A percentile compares a stretch with the other conserved stretches of the same genome.
Evolutionary conservation across 495 filamentous ascomycete species (phyloP).

Genomic region (Penicillium steckii): DNA sequence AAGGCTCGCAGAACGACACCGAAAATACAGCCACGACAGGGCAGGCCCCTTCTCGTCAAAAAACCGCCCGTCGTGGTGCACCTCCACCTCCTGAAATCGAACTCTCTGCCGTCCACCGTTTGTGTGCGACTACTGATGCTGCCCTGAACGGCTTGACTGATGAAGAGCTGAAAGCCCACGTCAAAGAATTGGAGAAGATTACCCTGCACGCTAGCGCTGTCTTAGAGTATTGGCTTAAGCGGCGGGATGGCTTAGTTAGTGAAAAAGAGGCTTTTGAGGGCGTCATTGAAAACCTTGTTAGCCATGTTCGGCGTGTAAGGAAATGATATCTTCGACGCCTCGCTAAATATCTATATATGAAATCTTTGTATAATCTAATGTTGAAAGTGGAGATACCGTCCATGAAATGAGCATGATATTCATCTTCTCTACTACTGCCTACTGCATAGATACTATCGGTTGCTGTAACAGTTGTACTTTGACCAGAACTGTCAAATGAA

Average conservation of each 20-base stretch:
- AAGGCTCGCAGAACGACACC: constrained; percentile 47
- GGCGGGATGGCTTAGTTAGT: constrained; percentile 76
- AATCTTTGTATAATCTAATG: constrained; percentile 27
- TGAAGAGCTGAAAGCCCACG: constrained; percentile 69
- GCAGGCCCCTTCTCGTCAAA: constrained; percentile 39
- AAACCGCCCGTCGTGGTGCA: constrained; percentile 48
- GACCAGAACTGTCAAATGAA: no score
- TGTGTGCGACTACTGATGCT: constrained; percentile 81
- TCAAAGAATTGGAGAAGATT: constrained; percentile 66
- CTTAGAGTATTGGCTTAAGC: constrained; percentile 85
- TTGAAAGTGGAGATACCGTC: constrained; percentile 8
- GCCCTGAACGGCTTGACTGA: constrained; percentile 75
- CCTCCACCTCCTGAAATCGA: constrained; percentile 74
- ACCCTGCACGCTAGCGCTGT: constrained; percentile 69
- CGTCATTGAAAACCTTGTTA: constrained; percentile 97
- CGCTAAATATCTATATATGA: constrained; percentile 5
- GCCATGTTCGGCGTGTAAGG: constrained; percentile 84
- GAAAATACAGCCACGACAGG: constrained; percentile 28
- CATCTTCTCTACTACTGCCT: not conserved
- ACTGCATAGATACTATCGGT: not conserved
- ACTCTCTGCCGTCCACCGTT: constrained; percentile 69
- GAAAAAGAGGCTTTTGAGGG: constrained; percentile 97
- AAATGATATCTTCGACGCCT: constrained; percentile 53
- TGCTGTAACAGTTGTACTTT: no score
- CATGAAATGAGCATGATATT: constrained; percentile 11